Conservation (phyloP, 2,329 filamentous ascomycete genomes). For the Pseudogymnoascus sp. region DNA sequence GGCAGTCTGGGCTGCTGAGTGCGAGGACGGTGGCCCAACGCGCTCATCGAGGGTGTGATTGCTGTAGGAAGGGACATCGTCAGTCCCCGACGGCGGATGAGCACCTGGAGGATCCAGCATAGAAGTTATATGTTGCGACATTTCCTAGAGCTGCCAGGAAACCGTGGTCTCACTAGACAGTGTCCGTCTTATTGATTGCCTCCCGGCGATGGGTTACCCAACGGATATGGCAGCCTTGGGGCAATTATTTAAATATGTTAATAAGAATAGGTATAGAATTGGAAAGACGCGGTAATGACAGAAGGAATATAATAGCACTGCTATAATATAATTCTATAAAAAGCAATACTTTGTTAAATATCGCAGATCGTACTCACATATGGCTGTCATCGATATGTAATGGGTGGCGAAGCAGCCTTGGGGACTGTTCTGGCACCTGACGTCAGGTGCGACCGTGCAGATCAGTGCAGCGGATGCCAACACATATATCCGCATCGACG, state of each 20-base stretch:
- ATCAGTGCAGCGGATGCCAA: neutral
- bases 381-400: slow-evolving; percentile 9
- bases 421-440: neutral
- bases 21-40: neutral
- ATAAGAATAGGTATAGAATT: neutral
- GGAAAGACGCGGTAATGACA: neutral
- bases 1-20: neutral
- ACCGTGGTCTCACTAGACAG: neutral
- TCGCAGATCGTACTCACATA: neutral
- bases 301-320: neutral
- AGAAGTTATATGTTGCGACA: neutral
- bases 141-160: neutral
- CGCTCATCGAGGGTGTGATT: neutral
- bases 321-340: slow-evolving; percentile 7
- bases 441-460: neutral
- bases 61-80: neutral
- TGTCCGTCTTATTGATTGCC: neutral
- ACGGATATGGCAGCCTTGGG: neutral
- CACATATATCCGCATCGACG: neutral
- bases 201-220: neutral
- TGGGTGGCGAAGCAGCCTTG: neutral
- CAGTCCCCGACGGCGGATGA: neutral
- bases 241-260: neutral
- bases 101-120: neutral
- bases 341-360: neutral